A percentile compares a stretch with the other conserved stretches of the same genome.
Conservation (phyloP, 495 filamentous ascomycete genomes). For the Trichocladium uniseriatum region DNA sequence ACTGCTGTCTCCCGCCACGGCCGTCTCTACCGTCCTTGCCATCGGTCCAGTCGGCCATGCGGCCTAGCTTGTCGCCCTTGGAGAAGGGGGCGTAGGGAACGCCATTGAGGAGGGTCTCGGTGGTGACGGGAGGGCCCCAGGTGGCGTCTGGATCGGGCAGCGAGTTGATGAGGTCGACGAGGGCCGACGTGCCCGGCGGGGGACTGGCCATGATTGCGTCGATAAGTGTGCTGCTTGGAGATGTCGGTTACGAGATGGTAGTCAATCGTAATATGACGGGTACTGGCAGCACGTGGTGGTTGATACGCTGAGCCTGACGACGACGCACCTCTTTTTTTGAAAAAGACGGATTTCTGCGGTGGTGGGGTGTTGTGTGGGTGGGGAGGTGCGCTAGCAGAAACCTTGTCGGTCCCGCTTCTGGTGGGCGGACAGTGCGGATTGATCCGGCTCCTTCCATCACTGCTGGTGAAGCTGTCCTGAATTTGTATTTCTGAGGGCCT, state of each 20-base stretch:
- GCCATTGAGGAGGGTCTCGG: slow-evolving; percentile 79
- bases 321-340: neutral
- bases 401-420: neutral
- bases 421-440: neutral
- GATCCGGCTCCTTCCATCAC: neutral
- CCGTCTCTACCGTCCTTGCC: slow-evolving; percentile 72
- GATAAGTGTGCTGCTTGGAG: neutral
- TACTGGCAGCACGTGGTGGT: too few species aligned
- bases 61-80: slow-evolving; percentile 95
- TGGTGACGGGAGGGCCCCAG: slow-evolving; percentile 78
- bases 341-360: slow-evolving; percentile 8
- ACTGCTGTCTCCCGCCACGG: slow-evolving; percentile 71
- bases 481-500: too few species aligned
- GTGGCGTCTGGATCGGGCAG: slow-evolving; percentile 52
- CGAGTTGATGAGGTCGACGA: slow-evolving; percentile 48
- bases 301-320: too few species aligned
- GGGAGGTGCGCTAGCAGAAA: neutral
- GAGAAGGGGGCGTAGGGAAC: slow-evolving; percentile 96
- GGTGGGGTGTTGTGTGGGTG: slow-evolving; percentile 12
- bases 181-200: slow-evolving; percentile 24
- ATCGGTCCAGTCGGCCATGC: slow-evolving; percentile 99
- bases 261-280: too few species aligned
- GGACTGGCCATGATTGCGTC: slow-evolving; percentile 20
- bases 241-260: neutral
- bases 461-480: too few species aligned